A percentile compares a stretch with the other conserved stretches of the same genome.
Evolutionary conservation across 1,284 basidiomycete species (phyloP).

Genomic region (Cryptococcus sp.): DNA sequence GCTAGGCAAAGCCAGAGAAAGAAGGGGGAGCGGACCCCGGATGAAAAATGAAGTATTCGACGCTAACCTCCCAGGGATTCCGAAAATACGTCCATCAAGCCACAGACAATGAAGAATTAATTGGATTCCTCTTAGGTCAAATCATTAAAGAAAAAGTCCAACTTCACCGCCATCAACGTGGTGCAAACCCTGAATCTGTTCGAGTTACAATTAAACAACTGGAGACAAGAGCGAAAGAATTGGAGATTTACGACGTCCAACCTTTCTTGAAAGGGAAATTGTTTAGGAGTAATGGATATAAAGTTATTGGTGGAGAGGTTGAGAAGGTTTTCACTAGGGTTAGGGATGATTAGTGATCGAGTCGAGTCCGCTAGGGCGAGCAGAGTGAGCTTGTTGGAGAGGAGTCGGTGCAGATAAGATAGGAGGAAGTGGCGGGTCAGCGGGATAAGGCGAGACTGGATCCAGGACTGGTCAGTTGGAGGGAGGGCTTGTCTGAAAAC

Average conservation of each 20-base stretch:
- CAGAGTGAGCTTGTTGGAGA: no score
- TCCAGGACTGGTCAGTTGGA: no score
- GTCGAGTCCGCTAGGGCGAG: no score
- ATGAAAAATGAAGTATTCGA: no score
- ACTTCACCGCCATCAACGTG: constrained; percentile 68
- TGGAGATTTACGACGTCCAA: constrained; percentile 86
- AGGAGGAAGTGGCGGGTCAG: no score
- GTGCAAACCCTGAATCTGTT: constrained; percentile 68
- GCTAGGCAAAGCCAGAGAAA: no score
- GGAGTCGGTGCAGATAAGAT: no score
- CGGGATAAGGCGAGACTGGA: no score
- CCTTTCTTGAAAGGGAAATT: constrained; percentile 81
- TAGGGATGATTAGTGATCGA: neutral
- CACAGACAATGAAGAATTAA: constrained; percentile 89
- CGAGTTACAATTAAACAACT: constrained; percentile 71
- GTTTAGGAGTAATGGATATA: constrained; percentile 89
- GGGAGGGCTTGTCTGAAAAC: no score
- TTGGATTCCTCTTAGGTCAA: constrained; percentile 90
- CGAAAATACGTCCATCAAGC: constrained; percentile 94
- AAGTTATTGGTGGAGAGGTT: constrained; percentile 38
- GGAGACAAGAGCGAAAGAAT: constrained; percentile 81
- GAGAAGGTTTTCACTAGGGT: constrained; percentile 43
- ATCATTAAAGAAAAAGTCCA: constrained; percentile 93
- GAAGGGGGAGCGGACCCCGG: no score
- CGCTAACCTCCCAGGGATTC: constrained; percentile 70